Base-by-base conservation (phyloP, 495 filamentous ascomycete genomes). In the Staphylotrichum tortipilum region DNA sequence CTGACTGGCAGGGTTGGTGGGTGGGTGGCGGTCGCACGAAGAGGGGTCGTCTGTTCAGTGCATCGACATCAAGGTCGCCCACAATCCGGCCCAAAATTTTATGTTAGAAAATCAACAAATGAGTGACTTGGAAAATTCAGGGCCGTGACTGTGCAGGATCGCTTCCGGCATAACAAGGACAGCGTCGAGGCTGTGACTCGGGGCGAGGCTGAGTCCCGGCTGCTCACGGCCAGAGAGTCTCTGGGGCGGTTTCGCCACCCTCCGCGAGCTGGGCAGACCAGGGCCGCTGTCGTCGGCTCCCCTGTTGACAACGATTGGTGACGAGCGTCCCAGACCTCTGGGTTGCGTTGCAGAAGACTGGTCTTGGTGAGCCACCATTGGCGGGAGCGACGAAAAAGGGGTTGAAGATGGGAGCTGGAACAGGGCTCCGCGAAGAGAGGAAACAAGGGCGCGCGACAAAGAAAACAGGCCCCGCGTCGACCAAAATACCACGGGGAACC, bases 121-220 rank as follows among this genome's bases (percentile, higher is more conserved):
- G 31, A 45, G 23, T n/a, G 1, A 14, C 11, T 31, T 1, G 26
- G 36, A 44, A 38, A 44, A 28, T 33, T 3, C 26, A 33, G 14
- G n/a, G 31, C 8, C 15, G 2, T 24, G 18, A 9, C 3, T 3
- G 4, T 15, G 26, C 4, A 18, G 30, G 10, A 43, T 29, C 21
- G 43, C 24, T 47, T 37, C 31, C 26, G 26, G 37, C 17, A 33
- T 35, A 51, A 34, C 22, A 7, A 42, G 30, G 26, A 18, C 11
- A 37, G 21, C 4, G 6, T 44, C 46, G 35, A 55, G 47, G 53
- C 47, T 55, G 47, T 19, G 40, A 38, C 41, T 38, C 49, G 24
- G 36, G 26, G 47, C 50, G 52, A 56, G 56, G 54, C 59, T 52
- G 52, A 53, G 49, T 35, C 26, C 43, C 55, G 50, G 57, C 50